Conservation (phyloP, 768 basidiomycete genomes). For the Hemileccinum rubropunctum region DNA sequence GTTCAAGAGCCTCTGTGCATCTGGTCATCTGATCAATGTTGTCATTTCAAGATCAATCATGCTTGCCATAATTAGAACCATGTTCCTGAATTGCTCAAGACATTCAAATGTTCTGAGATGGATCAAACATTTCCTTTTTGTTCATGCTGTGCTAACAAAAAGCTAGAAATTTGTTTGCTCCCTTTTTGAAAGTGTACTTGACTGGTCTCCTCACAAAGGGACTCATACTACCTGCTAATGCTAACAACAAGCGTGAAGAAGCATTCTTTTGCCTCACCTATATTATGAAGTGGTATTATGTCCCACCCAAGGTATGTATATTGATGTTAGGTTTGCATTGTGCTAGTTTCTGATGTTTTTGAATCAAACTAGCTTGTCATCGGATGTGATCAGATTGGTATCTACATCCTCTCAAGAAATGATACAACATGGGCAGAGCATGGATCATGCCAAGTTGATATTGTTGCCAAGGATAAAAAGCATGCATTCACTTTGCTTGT, state of each 20-base stretch:
- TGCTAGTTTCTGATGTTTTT: background rate
- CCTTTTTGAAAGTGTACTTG: background rate
- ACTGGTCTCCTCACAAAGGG: background rate
- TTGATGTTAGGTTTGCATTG: background rate
- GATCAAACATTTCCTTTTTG: no score
- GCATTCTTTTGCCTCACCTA: background rate
- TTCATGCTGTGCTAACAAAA: background rate
- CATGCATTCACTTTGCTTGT: slow-evolving; percentile 31
- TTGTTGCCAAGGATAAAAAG: slow-evolving; percentile 29
- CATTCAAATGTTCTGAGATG: background rate
- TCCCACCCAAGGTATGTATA: background rate
- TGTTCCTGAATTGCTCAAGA: no score
- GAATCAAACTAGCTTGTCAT: background rate
- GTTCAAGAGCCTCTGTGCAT: background rate
- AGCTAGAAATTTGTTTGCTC: background rate
- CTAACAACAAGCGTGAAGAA: background rate
- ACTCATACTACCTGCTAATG: background rate
- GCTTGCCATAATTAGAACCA: no score
- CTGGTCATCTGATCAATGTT: no score
- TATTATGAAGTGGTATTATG: background rate
- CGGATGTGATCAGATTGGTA: background rate
- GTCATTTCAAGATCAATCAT: no score
- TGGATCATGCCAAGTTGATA: slow-evolving; percentile 13
- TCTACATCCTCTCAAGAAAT: background rate
- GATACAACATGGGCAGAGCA: background rate